Evolutionary conservation across 2,329 filamentous ascomycete species (phyloP).

Genomic region (Paracamarosporium sp.): DNA sequence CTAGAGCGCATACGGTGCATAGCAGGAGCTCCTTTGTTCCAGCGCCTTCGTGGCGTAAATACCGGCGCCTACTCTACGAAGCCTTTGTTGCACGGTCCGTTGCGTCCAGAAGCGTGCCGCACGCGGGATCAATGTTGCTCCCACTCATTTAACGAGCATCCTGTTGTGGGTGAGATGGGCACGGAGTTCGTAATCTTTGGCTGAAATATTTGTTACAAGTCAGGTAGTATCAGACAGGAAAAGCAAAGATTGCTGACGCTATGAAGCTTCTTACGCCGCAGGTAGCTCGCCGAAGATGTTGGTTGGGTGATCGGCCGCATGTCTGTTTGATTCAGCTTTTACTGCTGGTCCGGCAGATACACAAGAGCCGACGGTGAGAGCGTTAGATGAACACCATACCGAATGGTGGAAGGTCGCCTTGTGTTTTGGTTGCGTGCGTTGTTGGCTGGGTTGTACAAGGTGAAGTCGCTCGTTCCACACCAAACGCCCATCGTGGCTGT

Average conservation of each 20-base stretch:
- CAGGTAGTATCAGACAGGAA: conserved; percentile 5
- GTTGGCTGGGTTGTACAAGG: conserved; percentile 10
- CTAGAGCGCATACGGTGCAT: background rate
- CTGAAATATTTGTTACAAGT: conserved; percentile 2
- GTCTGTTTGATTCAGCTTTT: background rate
- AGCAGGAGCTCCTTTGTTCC: background rate
- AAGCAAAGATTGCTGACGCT: conserved; percentile 10
- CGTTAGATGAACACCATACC: background rate
- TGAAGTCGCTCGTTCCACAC: conserved; percentile 10
- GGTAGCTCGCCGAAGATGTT: background rate
- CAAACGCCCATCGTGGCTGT: conserved; percentile 6
- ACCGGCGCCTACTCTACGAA: background rate
- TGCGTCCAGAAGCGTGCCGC: conserved; percentile 2
- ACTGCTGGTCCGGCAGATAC: background rate
- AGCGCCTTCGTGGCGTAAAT: background rate
- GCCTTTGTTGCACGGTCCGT: background rate
- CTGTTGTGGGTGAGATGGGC: background rate
- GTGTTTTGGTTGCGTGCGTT: conserved; percentile 17
- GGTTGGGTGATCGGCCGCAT: background rate
- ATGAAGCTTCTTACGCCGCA: background rate
- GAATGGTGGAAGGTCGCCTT: conserved; percentile 17
- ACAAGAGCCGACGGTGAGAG: background rate
- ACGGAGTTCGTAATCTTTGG: conserved; percentile 2
- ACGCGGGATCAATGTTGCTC: background rate
- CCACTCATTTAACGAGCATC: background rate